These are phyloP conservation scores for Calocybe gangraenosa DNA, from an alignment of 768 basidiomycete species.

Conservation along the genomic window DNA sequence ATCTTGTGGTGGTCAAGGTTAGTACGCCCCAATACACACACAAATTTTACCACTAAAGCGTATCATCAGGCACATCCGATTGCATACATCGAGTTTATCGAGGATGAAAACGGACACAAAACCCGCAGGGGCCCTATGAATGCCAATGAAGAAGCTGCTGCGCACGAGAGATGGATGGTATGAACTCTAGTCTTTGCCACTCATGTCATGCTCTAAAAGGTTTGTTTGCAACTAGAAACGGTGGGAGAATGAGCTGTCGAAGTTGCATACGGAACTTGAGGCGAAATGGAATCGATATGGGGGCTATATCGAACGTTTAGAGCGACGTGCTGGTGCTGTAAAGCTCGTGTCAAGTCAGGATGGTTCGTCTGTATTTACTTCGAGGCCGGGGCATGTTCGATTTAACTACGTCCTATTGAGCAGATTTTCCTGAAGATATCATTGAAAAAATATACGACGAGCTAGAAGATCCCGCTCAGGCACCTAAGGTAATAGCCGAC, in stretches of 20 bases:
- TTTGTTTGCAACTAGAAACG: constrained; percentile 37
- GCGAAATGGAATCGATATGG: constrained; percentile 49
- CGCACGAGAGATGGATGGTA: constrained; percentile 72
- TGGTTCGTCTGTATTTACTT: constrained; percentile 25
- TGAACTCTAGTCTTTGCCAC: constrained; percentile 1
- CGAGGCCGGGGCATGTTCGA: neutral
- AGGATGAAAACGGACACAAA: constrained; percentile 45
- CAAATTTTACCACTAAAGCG: neutral
- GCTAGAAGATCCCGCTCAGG: constrained; percentile 54
- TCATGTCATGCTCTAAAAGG: neutral
- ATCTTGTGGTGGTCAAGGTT: constrained; percentile 69
- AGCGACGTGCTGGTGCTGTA: constrained; percentile 48
- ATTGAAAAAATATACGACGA: constrained; percentile 59
- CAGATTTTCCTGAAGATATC: constrained; percentile 40
- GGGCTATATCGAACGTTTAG: constrained; percentile 62
- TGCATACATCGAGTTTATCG: constrained; percentile 71
- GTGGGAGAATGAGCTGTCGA: constrained; percentile 54
- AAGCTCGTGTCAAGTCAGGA: constrained; percentile 37
- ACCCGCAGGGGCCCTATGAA: constrained; percentile 58
- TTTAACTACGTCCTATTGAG: constrained; percentile 3
- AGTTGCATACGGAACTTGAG: constrained; percentile 54
- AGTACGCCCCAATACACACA: neutral
- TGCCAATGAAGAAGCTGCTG: constrained; percentile 61
- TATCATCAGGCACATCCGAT: constrained; percentile 57
- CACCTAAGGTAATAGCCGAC: constrained; percentile 36